A percentile compares a stretch with the other conserved stretches of the same genome.
These are phyloP conservation scores for Sedum album DNA, from an alignment of 164 flowering plant species.

Conservation along the genomic window DNA sequence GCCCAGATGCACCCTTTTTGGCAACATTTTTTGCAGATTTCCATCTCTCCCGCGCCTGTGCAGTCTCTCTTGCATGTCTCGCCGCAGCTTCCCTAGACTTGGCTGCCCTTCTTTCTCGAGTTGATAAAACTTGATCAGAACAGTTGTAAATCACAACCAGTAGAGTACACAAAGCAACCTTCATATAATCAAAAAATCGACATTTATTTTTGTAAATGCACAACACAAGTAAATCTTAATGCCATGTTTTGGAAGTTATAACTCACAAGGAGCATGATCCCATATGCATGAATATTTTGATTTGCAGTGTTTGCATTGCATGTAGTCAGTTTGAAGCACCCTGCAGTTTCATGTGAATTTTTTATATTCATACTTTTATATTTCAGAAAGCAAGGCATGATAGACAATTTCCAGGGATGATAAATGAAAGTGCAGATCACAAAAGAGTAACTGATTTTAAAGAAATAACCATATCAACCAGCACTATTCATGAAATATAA, in stretches of 20 bases:
- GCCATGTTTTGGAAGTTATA: background rate
- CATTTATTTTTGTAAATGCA: background rate
- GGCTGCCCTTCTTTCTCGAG: slow-evolving; percentile 50
- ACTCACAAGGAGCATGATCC: slow-evolving; percentile 76
- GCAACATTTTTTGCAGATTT: slow-evolving; percentile 52
- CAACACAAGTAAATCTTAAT: background rate
- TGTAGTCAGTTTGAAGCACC: slow-evolving; percentile 61
- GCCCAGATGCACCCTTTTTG: slow-evolving; percentile 40
- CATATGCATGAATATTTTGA: slow-evolving; percentile 82
- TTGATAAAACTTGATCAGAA: slow-evolving; percentile 61
- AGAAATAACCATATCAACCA: too few species aligned
- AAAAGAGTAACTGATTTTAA: background rate
- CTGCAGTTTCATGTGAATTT: slow-evolving; percentile 26
- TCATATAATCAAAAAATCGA: background rate
- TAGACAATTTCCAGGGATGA: background rate
- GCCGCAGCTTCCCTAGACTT: slow-evolving; percentile 63
- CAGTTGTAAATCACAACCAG: slow-evolving; percentile 56
- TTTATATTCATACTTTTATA: background rate
- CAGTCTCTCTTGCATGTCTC: slow-evolving; percentile 59
- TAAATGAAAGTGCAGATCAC: background rate
- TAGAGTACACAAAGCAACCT: slow-evolving; percentile 29
- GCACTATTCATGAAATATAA: too few species aligned
- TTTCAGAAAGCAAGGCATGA: background rate
- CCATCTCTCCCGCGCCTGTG: slow-evolving; percentile 67
- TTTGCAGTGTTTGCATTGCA: slow-evolving; percentile 51